Percentiles rank a stretch among this genome's conserved stretches.
These are phyloP conservation scores for Ceratocystis albifundus DNA, from an alignment of 2,329 filamentous ascomycete species.

Conservation along the genomic window DNA sequence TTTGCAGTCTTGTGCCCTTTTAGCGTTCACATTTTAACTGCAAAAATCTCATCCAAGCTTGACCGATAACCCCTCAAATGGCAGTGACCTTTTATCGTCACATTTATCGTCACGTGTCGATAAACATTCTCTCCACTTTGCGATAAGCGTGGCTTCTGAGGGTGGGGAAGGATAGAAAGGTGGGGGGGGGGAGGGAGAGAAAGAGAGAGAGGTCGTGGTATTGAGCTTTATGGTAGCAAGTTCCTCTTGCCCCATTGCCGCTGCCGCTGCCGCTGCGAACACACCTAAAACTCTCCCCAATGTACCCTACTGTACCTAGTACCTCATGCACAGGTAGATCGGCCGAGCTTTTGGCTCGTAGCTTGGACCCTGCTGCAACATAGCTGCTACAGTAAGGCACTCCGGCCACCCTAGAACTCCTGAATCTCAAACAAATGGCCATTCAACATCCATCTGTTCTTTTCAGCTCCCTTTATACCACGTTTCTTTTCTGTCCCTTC, in stretches of 20 bases:
- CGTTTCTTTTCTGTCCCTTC: constrained; percentile 2
- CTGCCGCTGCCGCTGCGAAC: too few species aligned
- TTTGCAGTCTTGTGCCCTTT: too few species aligned
- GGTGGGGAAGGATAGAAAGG: too few species aligned
- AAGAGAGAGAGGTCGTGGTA: too few species aligned
- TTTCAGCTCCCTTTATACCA: constrained; percentile 10
- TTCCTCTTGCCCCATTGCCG: too few species aligned
- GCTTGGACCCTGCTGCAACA: neutral
- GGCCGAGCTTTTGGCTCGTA: neutral
- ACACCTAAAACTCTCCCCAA: too few species aligned
- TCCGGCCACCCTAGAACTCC: neutral
- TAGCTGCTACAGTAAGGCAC: neutral
- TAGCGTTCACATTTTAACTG: too few species aligned
- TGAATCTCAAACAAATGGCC: neutral
- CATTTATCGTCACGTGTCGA: neutral
- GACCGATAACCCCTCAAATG: neutral
- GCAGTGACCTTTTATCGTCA: constrained; percentile 8
- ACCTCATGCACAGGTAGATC: neutral
- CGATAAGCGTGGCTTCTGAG: neutral
- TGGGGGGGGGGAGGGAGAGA: too few species aligned
- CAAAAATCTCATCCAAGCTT: neutral
- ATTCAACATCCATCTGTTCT: neutral
- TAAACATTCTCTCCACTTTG: neutral
- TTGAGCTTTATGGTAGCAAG: too few species aligned
- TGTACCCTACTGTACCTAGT: neutral